Base-by-base conservation (phyloP, 1,139 yeast genomes). In the Magnusiomyces tetraspermus region DNA sequence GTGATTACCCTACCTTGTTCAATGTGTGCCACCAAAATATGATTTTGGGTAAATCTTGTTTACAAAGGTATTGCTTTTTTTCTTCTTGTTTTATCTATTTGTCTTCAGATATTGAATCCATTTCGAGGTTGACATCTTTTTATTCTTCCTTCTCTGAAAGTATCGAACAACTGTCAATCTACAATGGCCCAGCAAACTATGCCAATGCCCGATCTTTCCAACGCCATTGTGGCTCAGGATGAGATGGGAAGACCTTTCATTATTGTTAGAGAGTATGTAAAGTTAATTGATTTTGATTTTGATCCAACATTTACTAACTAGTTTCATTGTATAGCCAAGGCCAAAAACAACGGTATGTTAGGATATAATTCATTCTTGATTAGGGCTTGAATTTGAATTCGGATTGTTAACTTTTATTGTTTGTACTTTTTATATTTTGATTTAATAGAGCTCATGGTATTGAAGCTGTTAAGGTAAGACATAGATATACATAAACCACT, bases 171-270 rank as follows among this genome's bases (percentile, higher is more conserved):
- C 17, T 4, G 15, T 22, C 5, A n/a, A 31, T 24, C 15, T 28
- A 53, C 31, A 24, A 51, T 54, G 56, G 56, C 54, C 3, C 54
- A 51, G 41, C 55, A 52, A 50, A 65, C 63, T 53, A 77, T 79
- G 82, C 85, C 82, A 58, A 54, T 86, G 86, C 96, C 96, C 47
- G 97, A 92, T 69, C 76, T 92, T 78, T 89, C 97, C 61, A 92
- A 92, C 67, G 98, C 98, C 70, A 88, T 92, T 63, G 88, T 92
- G 74, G 97, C 98, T 5, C 97, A 92, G 71, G 98, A 94, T 69
- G 98, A 94, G 71, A 88, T 86, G 90, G 99, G 99, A 31, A 83
- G 97, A 71, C 99, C 98, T 21, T 88, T 94, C 68, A 90, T 94
- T 65, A 92, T 94, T 67, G 98, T 94, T 53, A 80, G 95, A 68